phyloP scores from a whole-genome alignment of 2,329 filamentous ascomycete genomes.

The Penicillium hordei region DNA sequence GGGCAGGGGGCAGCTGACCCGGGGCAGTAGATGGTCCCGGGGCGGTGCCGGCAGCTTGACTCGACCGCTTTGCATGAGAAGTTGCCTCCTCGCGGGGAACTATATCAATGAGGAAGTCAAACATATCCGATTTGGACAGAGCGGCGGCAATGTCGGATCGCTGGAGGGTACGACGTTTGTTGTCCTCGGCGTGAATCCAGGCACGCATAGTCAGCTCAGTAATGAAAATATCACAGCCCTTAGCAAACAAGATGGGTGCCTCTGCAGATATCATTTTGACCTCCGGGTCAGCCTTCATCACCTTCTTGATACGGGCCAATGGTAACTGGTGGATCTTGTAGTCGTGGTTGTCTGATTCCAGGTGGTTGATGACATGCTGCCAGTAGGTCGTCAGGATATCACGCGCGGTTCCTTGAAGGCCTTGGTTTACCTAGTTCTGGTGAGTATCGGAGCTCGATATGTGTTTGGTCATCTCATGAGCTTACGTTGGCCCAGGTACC shows the following conservation, averaged over 20 bases:
- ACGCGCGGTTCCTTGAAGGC: conserved; percentile 85
- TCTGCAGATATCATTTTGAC: conserved; percentile 99
- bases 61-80: conserved; percentile 75
- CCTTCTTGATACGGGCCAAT: conserved; percentile 98
- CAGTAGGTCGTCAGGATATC: conserved; percentile 98
- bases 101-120: conserved; percentile 98
- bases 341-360: conserved; percentile 93
- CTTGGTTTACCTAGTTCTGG: conserved; percentile 77
- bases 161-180: conserved; percentile 93
- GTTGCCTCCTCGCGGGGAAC: conserved; percentile 93
- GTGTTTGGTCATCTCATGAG: conserved; percentile 12
- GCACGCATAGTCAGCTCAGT: conserved; percentile 98
- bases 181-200: conserved; percentile 99
- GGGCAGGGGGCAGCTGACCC: conserved; percentile 44
- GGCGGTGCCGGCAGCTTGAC: conserved; percentile 49
- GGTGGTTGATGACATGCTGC: conserved; percentile 95
- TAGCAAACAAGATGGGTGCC: conserved; percentile 95
- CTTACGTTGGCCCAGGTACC: conserved; percentile 92
- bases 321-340: conserved; percentile 98
- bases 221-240: conserved; percentile 98
- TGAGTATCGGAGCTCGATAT: conserved; percentile 22
- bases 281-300: conserved; percentile 99
- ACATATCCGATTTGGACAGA: conserved; percentile 97
- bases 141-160: conserved; percentile 95
- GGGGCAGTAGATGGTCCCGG: conserved; percentile 46